These are phyloP conservation scores for Cucumis melo DNA, from an alignment of 306 rosid species.

Conservation along the genomic window DNA sequence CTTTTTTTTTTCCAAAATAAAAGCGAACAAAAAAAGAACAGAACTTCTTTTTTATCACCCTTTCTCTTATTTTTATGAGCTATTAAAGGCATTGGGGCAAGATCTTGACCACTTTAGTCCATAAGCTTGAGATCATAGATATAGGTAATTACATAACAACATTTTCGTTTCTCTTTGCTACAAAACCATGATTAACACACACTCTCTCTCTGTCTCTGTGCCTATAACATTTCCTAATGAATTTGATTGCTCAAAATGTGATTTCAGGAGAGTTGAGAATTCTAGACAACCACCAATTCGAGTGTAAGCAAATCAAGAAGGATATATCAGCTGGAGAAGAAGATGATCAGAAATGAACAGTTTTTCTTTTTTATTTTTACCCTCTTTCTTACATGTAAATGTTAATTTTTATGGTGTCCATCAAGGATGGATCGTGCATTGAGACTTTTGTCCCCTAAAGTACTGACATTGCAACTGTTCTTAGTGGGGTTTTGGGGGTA, in stretches of 20 bases:
- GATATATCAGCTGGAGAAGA: conserved; percentile 2
- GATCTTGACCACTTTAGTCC: conserved; percentile 64
- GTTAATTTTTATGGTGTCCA: not conserved
- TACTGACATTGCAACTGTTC: conserved; percentile 7
- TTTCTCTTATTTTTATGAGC: conserved; percentile 93
- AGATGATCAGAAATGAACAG: conserved; percentile 10
- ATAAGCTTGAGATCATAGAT: conserved; percentile 24
- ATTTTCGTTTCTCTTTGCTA: not conserved
- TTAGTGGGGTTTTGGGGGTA: conserved; percentile 12
- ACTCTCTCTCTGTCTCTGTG: not conserved
- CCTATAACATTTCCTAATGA: not conserved
- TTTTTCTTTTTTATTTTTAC: conserved; percentile 11
- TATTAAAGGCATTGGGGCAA: conserved; percentile 59
- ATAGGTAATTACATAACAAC: conserved; percentile 1
- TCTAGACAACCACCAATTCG: conserved; percentile 52
- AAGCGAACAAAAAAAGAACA: not conserved
- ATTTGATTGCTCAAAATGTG: conserved; percentile 11
- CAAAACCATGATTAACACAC: not conserved
- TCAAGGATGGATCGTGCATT: conserved; percentile 16
- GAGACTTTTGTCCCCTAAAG: conserved; percentile 5
- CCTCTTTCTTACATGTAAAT: conserved; percentile 1
- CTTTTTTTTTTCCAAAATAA: not conserved
- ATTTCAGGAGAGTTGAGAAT: conserved; percentile 67
- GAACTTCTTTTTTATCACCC: conserved; percentile 69
- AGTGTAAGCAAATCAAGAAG: conserved; percentile 18